Evolutionary conservation across 2,329 filamentous ascomycete genomes (phyloP).

Genomic region (Polychaeton citri): DNA sequence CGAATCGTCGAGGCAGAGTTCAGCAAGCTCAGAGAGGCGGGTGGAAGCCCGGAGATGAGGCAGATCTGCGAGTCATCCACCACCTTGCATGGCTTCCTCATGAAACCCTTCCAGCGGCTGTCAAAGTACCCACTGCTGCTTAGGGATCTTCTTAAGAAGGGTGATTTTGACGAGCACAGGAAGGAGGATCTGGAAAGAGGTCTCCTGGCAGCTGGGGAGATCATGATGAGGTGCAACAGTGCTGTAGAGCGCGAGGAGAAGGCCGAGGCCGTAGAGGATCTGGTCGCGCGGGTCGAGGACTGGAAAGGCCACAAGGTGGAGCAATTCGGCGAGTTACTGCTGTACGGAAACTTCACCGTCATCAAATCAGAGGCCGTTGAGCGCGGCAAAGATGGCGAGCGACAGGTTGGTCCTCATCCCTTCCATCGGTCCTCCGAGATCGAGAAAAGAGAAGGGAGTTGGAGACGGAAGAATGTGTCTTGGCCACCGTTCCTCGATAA

Average conservation of each 20-base stretch:
- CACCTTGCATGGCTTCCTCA: constrained; percentile 76
- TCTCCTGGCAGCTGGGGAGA: constrained; percentile 67
- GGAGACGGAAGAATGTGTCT: neutral
- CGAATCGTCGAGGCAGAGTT: constrained; percentile 73
- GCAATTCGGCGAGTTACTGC: constrained; percentile 76
- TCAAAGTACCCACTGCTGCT: constrained; percentile 89
- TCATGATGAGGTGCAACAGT: constrained; percentile 75
- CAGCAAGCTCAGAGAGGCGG: constrained; percentile 67
- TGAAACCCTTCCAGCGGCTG: constrained; percentile 92
- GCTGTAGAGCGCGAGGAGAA: constrained; percentile 81
- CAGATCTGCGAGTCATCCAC: constrained; percentile 78
- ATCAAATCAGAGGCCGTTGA: constrained; percentile 44
- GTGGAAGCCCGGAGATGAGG: constrained; percentile 45
- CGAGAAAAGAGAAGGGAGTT: neutral
- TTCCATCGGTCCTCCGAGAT: constrained; percentile 2
- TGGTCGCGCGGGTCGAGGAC: constrained; percentile 76
- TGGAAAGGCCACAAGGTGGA: constrained; percentile 92
- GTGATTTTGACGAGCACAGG: constrained; percentile 53
- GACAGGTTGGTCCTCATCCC: constrained; percentile 52
- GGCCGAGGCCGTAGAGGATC: constrained; percentile 68
- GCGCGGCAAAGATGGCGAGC: constrained; percentile 67
- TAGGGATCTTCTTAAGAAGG: constrained; percentile 78
- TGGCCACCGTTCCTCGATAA: neutral
- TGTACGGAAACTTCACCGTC: constrained; percentile 84
- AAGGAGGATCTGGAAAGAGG: constrained; percentile 62